Evolutionary conservation across 1,139 yeast species (phyloP), one percentile per base, ranked within the genome.

Genomic region (Fermentozyma sake): DNA sequence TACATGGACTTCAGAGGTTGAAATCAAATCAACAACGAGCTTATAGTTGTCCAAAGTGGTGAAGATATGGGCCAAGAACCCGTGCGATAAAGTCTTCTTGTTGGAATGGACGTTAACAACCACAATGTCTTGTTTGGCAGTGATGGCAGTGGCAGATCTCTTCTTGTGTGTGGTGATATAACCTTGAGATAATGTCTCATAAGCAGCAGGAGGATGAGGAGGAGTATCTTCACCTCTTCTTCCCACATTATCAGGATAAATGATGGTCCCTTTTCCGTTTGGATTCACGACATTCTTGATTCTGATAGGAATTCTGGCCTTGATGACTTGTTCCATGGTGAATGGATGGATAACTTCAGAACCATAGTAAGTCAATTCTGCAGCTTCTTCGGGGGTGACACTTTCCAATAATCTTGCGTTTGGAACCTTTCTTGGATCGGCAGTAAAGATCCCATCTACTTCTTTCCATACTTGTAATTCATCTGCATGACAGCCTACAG

Each of bases 391-490:
- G 2, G 98, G 98, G 0, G 98, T 91, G 38, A 91, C 96, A 34
- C 87, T 76, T 34, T 79, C 77, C 39, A 91, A 65, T 27, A 91
- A 63, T 44, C 96, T 71, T 4, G 98, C 98, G 33, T 76, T 78
- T 14, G 93, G 83, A 14, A 91, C 98, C 48, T 91, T 91, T 38
- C 98, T 69, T 17, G 98, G 98, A 53, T 91, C 98, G 2, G 98
- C 98, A 1, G 98, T 89, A 63, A 91, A 91, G 24, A 91, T 91
- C 43, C 98, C 98, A 54, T 91, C 98, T 28, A 91, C 98, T 63
- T 91, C 98, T 50, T 91, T 91, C 98, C 98, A 91, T 27, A 91
- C 85, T 61, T 91, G 98, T 32, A 91, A 67, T 58, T 91, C 98
- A 26, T 86, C 95, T 1, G 97, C 97, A 42, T 72, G 76, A 29